Base-by-base conservation (phyloP, 768 basidiomycete genomes). In the Thelephora aurantiotincta region DNA sequence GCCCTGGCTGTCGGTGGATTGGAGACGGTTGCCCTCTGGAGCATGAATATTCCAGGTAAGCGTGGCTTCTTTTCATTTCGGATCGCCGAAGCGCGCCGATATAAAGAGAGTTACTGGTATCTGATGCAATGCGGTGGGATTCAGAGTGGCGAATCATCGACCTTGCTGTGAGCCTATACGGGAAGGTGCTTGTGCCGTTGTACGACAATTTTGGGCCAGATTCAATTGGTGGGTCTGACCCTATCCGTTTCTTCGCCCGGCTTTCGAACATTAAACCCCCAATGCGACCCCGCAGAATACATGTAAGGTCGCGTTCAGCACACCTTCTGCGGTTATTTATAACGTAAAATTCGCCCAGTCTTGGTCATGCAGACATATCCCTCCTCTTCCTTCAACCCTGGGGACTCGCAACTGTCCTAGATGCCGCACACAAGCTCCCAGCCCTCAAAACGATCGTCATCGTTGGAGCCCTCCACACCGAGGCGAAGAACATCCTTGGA, bases 131-230 rank as follows among this genome's bases (percentile, higher is more conserved):
- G 4, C n/a, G 18, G 4, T 30, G 11, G 20, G n/a, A 26, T 14
- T 59, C 61, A 86, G 96, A 96, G 64, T 99, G 96, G 94, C 93
- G 97, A 64, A 65, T 94, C 33, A 69, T 93, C 42, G 91, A 94
- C 56, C 68, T 91, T 47, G 83, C 89, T 12, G 68, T 80, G 49
- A 78, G 86, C 46, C 82, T 78, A 7, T 97, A 94, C 61, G 71
- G 73, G 18, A 80, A 87, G 60, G 83, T 96, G 33, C 76, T 80
- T 6, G 90, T 96, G 51, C 82, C 82, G 57, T 68, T 99, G 52
- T 99, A 99, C 64, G 92, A 98, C 59, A 97, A 93, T 0, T 68
- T 98, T 41, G 96, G 96, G 12, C 80, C 79, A 53, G 85, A 91
- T 58, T 82, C 88, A 44, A 88, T 92, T 50, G 88, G 88, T 87